Evolutionary conservation across 2,329 filamentous ascomycete species (phyloP).

Genomic region (Fusarium tuaranense): DNA sequence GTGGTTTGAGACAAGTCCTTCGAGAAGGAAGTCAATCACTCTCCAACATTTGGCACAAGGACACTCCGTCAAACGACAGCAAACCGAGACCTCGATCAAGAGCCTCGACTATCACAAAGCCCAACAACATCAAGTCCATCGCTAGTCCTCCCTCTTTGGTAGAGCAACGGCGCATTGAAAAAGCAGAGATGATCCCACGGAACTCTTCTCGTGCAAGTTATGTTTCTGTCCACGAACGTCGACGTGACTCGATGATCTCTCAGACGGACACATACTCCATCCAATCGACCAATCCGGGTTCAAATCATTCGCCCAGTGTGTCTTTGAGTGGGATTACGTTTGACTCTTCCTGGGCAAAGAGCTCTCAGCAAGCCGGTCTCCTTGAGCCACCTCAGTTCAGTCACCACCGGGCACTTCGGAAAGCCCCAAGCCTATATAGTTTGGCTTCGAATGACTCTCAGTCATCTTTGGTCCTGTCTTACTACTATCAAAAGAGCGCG

Average conservation of each 20-base stretch:
- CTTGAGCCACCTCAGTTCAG: conserved; percentile 33
- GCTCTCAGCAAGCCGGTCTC: conserved; percentile 27
- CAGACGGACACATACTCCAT: conserved; percentile 67
- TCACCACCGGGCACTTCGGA: conserved; percentile 44
- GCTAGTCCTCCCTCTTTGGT: conserved; percentile 11
- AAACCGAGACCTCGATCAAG: conserved; percentile 45
- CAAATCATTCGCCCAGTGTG: conserved; percentile 58
- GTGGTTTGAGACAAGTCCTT: conserved; percentile 63
- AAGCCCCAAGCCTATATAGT: conserved; percentile 70
- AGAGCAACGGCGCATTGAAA: conserved; percentile 26
- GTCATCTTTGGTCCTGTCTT: conserved; percentile 63
- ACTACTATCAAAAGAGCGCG: conserved; percentile 60
- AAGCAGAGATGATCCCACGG: conserved; percentile 48
- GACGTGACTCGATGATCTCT: conserved; percentile 66
- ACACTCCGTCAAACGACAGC: conserved; percentile 47
- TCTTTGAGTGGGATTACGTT: conserved; percentile 41
- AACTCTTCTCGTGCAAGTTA: conserved; percentile 61
- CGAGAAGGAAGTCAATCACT: conserved; percentile 62
- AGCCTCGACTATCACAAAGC: conserved; percentile 23
- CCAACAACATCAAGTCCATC: conserved; percentile 11
- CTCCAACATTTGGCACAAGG: conserved; percentile 62
- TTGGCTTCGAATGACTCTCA: conserved; percentile 68
- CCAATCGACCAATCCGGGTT: conserved; percentile 57
- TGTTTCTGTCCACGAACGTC: conserved; percentile 62
- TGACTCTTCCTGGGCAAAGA: conserved; percentile 37